A percentile compares a stretch with the other conserved stretches of the same genome.
phyloP scores from a whole-genome alignment of 1,284 basidiomycete species.

The Fistulina hepatica region DNA sequence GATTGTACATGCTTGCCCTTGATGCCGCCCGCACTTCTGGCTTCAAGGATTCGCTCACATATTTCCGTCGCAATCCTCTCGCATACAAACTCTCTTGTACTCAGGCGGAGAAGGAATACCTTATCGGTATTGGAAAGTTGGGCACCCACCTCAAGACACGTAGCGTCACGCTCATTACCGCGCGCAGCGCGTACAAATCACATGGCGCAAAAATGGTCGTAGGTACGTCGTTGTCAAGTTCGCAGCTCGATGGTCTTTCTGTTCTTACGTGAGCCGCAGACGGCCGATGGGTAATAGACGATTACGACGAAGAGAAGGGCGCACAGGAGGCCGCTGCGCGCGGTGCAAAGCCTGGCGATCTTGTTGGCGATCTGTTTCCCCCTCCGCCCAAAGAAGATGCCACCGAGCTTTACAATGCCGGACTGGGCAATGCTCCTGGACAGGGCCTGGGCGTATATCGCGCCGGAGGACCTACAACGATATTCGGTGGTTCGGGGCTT shows the following conservation, averaged over 20 bases:
- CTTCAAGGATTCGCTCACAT: conserved; percentile 93
- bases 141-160: conserved; percentile 82
- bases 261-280: conserved; percentile 35
- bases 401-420: conserved; percentile 33
- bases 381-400: conserved; percentile 36
- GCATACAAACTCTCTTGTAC: conserved; percentile 85
- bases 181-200: conserved; percentile 87
- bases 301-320: conserved; percentile 86
- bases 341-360: conserved; percentile 65
- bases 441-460: conserved; percentile 52
- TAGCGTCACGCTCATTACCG: conserved; percentile 88
- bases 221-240: conserved; percentile 39
- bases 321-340: conserved; percentile 60
- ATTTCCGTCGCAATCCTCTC: conserved; percentile 85
- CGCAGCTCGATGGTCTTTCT: conserved; percentile 1
- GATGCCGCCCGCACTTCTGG: conserved; percentile 94
- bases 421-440: not conserved
- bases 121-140: conserved; percentile 82
- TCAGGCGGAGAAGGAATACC: conserved; percentile 81
- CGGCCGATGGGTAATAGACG: conserved; percentile 85
- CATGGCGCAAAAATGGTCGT: conserved; percentile 87
- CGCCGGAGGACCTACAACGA: conserved; percentile 76
- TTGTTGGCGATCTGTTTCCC: conserved; percentile 73
- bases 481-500: conserved; percentile 72
- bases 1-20: conserved; percentile 91